Percentiles rank a stretch among this genome's conserved stretches.
Evolutionary conservation across 2,329 filamentous ascomycete genomes (phyloP).

Genomic region (Pochonia chlamydosporia): DNA sequence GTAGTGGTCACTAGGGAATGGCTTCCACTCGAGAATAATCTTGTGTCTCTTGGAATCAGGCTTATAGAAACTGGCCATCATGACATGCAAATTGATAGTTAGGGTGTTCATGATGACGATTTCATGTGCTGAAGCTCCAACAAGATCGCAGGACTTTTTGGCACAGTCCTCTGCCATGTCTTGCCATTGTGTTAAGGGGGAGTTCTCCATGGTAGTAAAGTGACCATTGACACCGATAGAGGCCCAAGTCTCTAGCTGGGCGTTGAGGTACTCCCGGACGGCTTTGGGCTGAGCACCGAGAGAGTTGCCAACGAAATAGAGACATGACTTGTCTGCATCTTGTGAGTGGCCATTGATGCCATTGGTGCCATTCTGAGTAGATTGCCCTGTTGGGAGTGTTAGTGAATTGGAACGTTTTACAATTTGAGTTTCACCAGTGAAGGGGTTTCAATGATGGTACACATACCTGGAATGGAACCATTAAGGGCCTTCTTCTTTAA

Average conservation of each 20-base stretch:
- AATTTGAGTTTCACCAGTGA: constrained; percentile 3
- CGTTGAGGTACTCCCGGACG: constrained; percentile 58
- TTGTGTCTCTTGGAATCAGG: constrained; percentile 63
- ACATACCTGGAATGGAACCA: constrained; percentile 35
- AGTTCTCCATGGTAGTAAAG: constrained; percentile 63
- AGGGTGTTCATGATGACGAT: constrained; percentile 86
- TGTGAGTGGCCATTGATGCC: constrained; percentile 14
- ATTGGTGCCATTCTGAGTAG: constrained; percentile 16
- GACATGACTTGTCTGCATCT: constrained; percentile 26
- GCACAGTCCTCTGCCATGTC: constrained; percentile 73
- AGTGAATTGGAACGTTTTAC: no score
- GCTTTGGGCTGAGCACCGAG: constrained; percentile 75
- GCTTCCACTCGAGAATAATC: constrained; percentile 83
- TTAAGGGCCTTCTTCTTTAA: constrained; percentile 58
- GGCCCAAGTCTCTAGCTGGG: constrained; percentile 78
- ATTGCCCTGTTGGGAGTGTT: neutral
- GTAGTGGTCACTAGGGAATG: constrained; percentile 85
- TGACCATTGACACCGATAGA: constrained; percentile 81
- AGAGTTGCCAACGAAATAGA: constrained; percentile 89
- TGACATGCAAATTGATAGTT: constrained; percentile 73
- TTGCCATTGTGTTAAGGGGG: constrained; percentile 66
- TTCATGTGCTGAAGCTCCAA: constrained; percentile 67
- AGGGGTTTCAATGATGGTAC: neutral
- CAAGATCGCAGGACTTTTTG: constrained; percentile 62
- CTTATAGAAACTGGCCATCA: constrained; percentile 79